Percentiles rank a stretch among this genome's conserved stretches.
Conservation (phyloP, 495 filamentous ascomycete genomes). For the Evansstolkia leycettana region DNA sequence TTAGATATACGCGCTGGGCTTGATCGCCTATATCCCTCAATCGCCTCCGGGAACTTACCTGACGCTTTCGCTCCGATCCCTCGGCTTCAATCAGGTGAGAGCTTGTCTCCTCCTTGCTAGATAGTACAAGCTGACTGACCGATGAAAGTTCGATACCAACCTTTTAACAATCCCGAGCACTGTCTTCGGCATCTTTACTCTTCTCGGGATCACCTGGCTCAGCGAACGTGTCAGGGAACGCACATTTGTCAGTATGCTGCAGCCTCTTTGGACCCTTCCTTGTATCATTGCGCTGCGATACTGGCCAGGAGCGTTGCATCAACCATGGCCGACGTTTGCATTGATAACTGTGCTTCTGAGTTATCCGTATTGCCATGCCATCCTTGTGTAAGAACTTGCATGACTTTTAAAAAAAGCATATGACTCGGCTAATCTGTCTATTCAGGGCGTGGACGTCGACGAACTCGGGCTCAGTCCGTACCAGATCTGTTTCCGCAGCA, state of each 20-base stretch:
- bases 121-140: too few species aligned
- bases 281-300: constrained; percentile 36
- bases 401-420: too few species aligned
- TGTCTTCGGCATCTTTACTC: constrained; percentile 18
- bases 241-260: constrained; percentile 32
- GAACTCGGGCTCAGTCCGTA: constrained; percentile 50
- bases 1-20: constrained; percentile 41
- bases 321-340: too few species aligned
- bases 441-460: constrained; percentile 47
- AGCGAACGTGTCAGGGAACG: constrained; percentile 32
- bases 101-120: constrained; percentile 15
- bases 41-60: constrained; percentile 38
- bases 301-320: constrained; percentile 24
- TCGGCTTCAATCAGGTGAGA: constrained; percentile 38
- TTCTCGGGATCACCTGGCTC: constrained; percentile 26
- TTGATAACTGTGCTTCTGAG: constrained; percentile 35
- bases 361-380: constrained; percentile 48
- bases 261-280: constrained; percentile 41
- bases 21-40: constrained; percentile 39
- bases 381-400: too few species aligned
- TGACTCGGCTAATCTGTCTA: too few species aligned
- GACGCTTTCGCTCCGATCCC: constrained; percentile 32
- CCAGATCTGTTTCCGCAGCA: constrained; percentile 45
- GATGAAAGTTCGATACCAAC: constrained; percentile 37
- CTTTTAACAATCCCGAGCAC: constrained; percentile 47